Evolutionary conservation across 2,329 filamentous ascomycete genomes (phyloP).

Genomic region (Penicillium sp.): DNA sequence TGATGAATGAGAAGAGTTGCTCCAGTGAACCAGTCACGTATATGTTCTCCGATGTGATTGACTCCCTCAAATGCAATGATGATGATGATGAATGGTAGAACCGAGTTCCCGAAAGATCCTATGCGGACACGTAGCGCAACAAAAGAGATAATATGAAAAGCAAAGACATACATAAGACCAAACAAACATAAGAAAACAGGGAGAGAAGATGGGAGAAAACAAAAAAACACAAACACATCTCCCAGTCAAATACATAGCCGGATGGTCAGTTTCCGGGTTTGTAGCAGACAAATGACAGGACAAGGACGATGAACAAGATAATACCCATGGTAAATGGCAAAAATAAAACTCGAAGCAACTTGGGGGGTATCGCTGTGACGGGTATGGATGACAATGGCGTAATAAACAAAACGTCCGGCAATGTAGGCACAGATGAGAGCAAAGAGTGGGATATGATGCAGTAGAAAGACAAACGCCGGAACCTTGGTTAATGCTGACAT

Average conservation of each 20-base stretch:
- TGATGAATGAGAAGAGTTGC: conserved; percentile 6
- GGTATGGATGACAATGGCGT: conserved; percentile 22
- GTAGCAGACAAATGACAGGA: not conserved
- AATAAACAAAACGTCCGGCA: conserved; percentile 17
- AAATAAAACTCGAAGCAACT: conserved; percentile 11
- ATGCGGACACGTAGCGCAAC: conserved; percentile 9
- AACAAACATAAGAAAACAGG: not conserved
- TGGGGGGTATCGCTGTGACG: conserved; percentile 27
- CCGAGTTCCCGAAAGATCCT: not conserved
- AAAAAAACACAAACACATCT: not conserved
- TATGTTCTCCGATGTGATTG: conserved; percentile 18
- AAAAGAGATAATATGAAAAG: conserved; percentile 12
- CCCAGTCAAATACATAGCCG: conserved; percentile 4
- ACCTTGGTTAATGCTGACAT: conserved; percentile 9
- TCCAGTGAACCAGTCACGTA: conserved; percentile 27
- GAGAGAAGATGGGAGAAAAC: not conserved
- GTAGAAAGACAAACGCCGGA: conserved; percentile 12
- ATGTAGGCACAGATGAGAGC: conserved; percentile 17
- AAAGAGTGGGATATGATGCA: conserved; percentile 20
- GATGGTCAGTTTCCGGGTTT: not conserved
- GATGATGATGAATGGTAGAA: conserved; percentile 9
- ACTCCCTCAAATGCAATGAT: conserved; percentile 27
- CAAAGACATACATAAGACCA: not conserved
- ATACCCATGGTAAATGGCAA: conserved; percentile 8
- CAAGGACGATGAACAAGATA: conserved; percentile 1